Percentiles rank a stretch among this genome's conserved stretches.
Evolutionary conservation across 2,329 filamentous ascomycete species (phyloP).

Genomic region (Microdochium trichocladiopsis): DNA sequence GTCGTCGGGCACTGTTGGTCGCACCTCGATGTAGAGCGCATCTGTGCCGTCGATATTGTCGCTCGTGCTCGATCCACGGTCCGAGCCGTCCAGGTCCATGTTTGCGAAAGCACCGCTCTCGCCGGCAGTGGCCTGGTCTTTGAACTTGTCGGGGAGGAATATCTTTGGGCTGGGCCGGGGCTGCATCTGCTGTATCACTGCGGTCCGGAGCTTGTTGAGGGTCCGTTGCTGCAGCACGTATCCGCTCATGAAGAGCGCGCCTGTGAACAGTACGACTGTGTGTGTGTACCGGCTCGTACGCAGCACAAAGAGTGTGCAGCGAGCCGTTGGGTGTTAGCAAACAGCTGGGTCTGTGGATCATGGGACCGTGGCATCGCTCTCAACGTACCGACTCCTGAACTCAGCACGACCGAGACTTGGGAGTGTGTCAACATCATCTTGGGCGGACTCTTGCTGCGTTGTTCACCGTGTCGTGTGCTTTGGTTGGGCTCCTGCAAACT

Average conservation of each 20-base stretch:
- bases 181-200: slow-evolving; percentile 48
- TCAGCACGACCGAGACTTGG: neutral
- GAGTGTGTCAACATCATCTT: neutral
- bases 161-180: slow-evolving; percentile 38
- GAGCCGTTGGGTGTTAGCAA: too few relatives aligned
- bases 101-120: neutral
- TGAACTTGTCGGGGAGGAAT: slow-evolving; percentile 44
- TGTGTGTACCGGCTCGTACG: too few relatives aligned
- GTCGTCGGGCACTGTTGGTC: slow-evolving; percentile 19
- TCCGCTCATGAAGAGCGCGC: slow-evolving; percentile 79
- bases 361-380: too few relatives aligned
- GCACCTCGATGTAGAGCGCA: slow-evolving; percentile 24
- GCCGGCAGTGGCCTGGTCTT: slow-evolving; percentile 9
- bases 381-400: neutral
- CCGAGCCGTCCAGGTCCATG: slow-evolving; percentile 5
- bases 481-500: too few relatives aligned
- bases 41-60: slow-evolving; percentile 5
- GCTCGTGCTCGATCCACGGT: slow-evolving; percentile 7
- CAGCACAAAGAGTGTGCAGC: too few relatives aligned
- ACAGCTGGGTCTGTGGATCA: too few relatives aligned
- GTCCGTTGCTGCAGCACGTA: slow-evolving; percentile 85
- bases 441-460: too few relatives aligned
- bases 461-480: too few relatives aligned
- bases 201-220: slow-evolving; percentile 66
- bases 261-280: slow-evolving; percentile 67